Evolutionary conservation across 164 flowering plant genomes (phyloP).

Genomic region (Paratinospora sagittata): DNA sequence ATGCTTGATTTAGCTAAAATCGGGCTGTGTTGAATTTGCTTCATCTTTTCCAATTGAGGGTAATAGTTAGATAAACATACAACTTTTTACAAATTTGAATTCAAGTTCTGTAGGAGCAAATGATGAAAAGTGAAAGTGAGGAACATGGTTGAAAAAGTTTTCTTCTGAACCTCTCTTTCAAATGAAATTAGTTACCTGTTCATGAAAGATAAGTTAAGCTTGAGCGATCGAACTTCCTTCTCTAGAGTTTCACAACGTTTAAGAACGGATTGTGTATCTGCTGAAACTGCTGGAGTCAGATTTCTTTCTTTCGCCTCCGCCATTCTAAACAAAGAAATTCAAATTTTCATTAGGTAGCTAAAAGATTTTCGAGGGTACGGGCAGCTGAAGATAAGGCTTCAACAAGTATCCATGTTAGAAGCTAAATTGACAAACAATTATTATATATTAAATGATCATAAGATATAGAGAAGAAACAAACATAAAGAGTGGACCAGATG

Average conservation of each 20-base stretch:
- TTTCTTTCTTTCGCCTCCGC: conserved; percentile 83
- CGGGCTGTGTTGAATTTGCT: too few species aligned
- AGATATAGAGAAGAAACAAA: too few species aligned
- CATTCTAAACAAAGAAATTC: conserved; percentile 43
- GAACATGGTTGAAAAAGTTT: neutral
- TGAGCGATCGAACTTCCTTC: conserved; percentile 84
- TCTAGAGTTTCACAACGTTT: conserved; percentile 78
- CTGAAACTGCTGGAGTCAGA: conserved; percentile 49
- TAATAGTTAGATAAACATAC: too few species aligned
- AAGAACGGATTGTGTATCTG: conserved; percentile 60
- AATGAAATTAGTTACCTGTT: conserved; percentile 64
- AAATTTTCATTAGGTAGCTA: neutral
- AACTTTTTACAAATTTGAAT: too few species aligned
- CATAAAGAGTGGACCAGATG: too few species aligned
- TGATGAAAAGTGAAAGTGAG: too few species aligned
- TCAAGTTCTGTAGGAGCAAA: too few species aligned
- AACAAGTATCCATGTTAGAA: neutral
- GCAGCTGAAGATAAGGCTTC: neutral
- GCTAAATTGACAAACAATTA: too few species aligned
- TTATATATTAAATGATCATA: too few species aligned
- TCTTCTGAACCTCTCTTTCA: too few species aligned
- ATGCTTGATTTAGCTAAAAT: too few species aligned
- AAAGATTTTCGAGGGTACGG: neutral
- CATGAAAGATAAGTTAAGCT: conserved; percentile 81
- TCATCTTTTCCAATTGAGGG: too few species aligned